These are phyloP conservation scores for Hordeum pubiflorum DNA, from an alignment of 202 grass and related monocot genomes.

Conservation along the genomic window DNA sequence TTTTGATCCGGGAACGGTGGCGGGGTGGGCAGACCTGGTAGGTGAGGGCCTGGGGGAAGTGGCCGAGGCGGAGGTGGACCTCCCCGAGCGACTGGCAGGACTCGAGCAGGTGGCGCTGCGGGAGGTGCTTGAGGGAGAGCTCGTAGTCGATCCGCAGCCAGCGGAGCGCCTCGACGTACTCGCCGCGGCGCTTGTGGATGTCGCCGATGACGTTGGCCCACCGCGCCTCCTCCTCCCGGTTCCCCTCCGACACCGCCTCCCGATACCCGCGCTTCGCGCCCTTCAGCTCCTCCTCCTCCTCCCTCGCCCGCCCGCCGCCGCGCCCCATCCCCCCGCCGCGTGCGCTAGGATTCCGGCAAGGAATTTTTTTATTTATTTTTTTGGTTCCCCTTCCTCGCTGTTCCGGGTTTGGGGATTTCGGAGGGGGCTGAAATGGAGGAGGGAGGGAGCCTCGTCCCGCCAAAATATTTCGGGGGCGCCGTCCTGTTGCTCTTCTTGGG, in stretches of 20 bases:
- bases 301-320: constrained; percentile 23
- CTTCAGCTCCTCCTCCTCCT: constrained; percentile 64
- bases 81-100: constrained; percentile 88
- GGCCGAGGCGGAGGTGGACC: constrained; percentile 64
- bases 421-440: background rate
- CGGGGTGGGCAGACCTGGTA: constrained; percentile 46
- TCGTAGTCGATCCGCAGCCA: constrained; percentile 78
- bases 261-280: constrained; percentile 58
- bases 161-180: constrained; percentile 76
- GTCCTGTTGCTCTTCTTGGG: background rate
- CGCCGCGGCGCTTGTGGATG: constrained; percentile 68
- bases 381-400: background rate
- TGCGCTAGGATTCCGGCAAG: constrained; percentile 28
- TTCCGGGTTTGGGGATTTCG: background rate
- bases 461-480: constrained; percentile 26
- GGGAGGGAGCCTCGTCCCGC: constrained; percentile 36
- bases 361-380: background rate
- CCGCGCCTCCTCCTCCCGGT: constrained; percentile 71
- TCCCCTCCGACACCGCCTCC: constrained; percentile 57
- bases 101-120: constrained; percentile 67
- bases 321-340: constrained; percentile 13
- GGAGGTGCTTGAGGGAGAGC: constrained; percentile 61
- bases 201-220: constrained; percentile 91
- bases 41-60: constrained; percentile 54
- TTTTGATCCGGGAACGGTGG: background rate